Evolutionary conservation across 2,329 filamentous ascomycete species (phyloP), one percentile per base, ranked within the genome.

Genomic region (Colletotrichum kahawae): DNA sequence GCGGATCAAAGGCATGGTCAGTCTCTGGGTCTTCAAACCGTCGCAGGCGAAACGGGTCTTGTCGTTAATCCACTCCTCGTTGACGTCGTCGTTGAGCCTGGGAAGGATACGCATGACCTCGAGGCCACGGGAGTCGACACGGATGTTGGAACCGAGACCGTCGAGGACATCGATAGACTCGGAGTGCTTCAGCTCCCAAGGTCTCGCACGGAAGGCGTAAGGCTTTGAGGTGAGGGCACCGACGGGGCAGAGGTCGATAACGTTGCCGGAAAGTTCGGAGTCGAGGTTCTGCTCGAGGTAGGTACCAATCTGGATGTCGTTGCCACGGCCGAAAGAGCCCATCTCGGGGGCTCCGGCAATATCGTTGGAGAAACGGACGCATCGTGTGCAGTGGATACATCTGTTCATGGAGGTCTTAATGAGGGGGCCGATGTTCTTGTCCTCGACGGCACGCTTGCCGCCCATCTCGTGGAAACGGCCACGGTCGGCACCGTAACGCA

Each of bases 331-430:
- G 34, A 94, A 94, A 43, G 96, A 98, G 79, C 97, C 97, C 81
- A 99, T 91, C 86, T 99, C 97, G 43, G 97, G 95, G 76, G 97
- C 97, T 81, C 97, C 97, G 77, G 97, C 97, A 82, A 99, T 90
- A 82, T 99, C 97, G 87, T 98, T 99, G 84, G 97, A 95, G 86
- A 99, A 99, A 83, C 97, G 95, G 80, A 99, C 92, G 87, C 97
- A 99, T 82, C 97, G 93, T 78, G 97, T 99, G 90, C 97, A 99
- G 89, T 99, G 97, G 82, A 99, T 99, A 87, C 97, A 99, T 84
- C 97, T 92, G 90, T 99, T 99, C 97, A 99, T 99, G 65, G 97
- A 99, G 5, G 97, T 99, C 92, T 99, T 99, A 88, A 99, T 95
- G 79, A 99, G 87, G 69, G 97, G 97, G 43, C 97, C 97, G 82